phyloP scores from a whole-genome alignment of 208 protist species.

The Balamuthia mandrillaris region DNA sequence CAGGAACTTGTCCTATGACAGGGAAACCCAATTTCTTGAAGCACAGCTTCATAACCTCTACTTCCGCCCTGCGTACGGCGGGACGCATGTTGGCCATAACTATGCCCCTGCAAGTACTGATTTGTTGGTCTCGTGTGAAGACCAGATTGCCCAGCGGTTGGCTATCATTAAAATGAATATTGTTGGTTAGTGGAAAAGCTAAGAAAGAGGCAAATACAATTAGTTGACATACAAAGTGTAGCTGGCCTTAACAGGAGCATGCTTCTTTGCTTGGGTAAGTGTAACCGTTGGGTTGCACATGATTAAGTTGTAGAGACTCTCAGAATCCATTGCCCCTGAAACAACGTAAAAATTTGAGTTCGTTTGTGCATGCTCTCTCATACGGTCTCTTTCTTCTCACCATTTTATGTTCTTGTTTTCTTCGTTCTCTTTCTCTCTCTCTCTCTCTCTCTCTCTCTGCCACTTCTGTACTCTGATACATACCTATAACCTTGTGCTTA shows the following conservation, averaged over 20 bases:
- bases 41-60: conserved; percentile 64
- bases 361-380: neutral
- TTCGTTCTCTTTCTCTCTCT: neutral
- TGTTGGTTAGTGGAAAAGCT: neutral
- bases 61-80: conserved; percentile 54
- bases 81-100: conserved; percentile 61
- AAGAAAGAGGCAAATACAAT: neutral
- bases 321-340: neutral
- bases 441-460: neutral
- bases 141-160: conserved; percentile 63
- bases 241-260: neutral
- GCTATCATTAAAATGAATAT: neutral
- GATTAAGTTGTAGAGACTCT: neutral
- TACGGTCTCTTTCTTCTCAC: neutral
- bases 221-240: neutral
- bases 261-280: neutral
- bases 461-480: no score
- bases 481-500: conserved; percentile 1
- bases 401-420: neutral
- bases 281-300: neutral
- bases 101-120: conserved; percentile 68
- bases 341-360: neutral
- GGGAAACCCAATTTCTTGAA: conserved; percentile 68
- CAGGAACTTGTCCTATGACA: conserved; percentile 61
- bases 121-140: conserved; percentile 76